A percentile compares a stretch with the other conserved stretches of the same genome.
Evolutionary conservation across 768 basidiomycete genomes (phyloP).

Genomic region (Paxillus ammoniavirescens): DNA sequence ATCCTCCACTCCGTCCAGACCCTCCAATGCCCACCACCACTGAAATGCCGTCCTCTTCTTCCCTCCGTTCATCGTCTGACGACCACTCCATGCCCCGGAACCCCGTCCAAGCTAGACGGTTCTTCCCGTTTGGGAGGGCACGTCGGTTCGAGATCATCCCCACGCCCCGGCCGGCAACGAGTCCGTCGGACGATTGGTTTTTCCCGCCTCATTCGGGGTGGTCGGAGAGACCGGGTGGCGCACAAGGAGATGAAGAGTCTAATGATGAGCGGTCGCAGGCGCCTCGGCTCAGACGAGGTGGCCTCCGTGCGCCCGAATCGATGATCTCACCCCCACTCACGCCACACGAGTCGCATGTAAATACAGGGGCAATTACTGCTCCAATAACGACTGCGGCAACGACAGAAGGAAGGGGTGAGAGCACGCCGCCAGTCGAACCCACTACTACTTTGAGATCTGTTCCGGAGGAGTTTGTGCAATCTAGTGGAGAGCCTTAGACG

Average conservation of each 20-base stretch:
- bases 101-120: slow-evolving; percentile 41
- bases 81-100: background rate
- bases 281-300: slow-evolving; percentile 66
- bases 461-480: slow-evolving; percentile 16
- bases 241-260: slow-evolving; percentile 26
- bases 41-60: slow-evolving; percentile 2
- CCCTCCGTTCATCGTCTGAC: slow-evolving; percentile 2
- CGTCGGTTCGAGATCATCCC: slow-evolving; percentile 43
- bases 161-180: slow-evolving; percentile 29
- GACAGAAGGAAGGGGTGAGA: slow-evolving; percentile 11
- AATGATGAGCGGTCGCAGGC: slow-evolving; percentile 36
- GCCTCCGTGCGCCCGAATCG: slow-evolving; percentile 62
- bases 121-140: slow-evolving; percentile 52
- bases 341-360: slow-evolving; percentile 20
- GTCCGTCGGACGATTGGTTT: slow-evolving; percentile 30
- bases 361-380: slow-evolving; percentile 7
- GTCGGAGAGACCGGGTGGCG: slow-evolving; percentile 18
- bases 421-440: background rate
- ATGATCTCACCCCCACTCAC: slow-evolving; percentile 37
- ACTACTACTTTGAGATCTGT: slow-evolving; percentile 3
- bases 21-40: background rate
- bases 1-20: slow-evolving; percentile 13
- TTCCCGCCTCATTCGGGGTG: slow-evolving; percentile 28
- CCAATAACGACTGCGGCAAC: background rate
- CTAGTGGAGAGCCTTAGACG: slow-evolving; percentile 11